Conservation (phyloP, 1,284 basidiomycete species). For the Puccinia sorghi region DNA sequence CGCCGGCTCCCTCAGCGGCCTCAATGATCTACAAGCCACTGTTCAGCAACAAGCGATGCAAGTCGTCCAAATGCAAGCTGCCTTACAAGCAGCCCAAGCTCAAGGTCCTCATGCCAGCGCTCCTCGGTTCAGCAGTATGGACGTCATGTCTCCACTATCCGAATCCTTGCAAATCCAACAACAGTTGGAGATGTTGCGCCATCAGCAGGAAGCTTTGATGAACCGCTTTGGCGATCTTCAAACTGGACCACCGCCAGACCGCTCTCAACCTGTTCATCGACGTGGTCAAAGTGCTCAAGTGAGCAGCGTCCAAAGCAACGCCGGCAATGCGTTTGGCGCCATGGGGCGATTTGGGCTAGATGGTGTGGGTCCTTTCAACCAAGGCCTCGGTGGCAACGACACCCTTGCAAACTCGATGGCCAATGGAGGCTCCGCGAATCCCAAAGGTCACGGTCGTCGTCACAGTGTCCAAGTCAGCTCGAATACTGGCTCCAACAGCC, state of each 20-base stretch:
- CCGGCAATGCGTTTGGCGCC: conserved; percentile 54
- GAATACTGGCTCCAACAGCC: conserved; percentile 56
- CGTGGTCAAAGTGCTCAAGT: conserved; percentile 52
- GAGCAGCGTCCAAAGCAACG: conserved; percentile 58
- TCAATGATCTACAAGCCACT: conserved; percentile 52
- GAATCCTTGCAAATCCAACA: conserved; percentile 61
- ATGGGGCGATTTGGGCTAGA: conserved; percentile 49
- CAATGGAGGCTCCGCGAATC: conserved; percentile 50
- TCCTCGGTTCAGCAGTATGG: conserved; percentile 33
- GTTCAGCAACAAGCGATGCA: conserved; percentile 55
- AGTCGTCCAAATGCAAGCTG: conserved; percentile 54
- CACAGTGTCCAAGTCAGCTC: conserved; percentile 83
- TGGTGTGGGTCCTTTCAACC: conserved; percentile 54
- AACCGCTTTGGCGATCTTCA: conserved; percentile 57
- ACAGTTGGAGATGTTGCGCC: conserved; percentile 60
- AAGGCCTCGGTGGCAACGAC: conserved; percentile 52
- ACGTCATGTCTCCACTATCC: conserved; percentile 53
- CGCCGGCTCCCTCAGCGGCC: conserved; percentile 31
- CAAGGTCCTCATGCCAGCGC: conserved; percentile 18
- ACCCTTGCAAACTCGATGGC: conserved; percentile 39
- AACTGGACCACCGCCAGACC: conserved; percentile 14
- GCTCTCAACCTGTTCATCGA: conserved; percentile 50
- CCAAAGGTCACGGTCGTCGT: conserved; percentile 80
- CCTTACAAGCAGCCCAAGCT: conserved; percentile 44
- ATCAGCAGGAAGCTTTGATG: conserved; percentile 60